These are phyloP conservation scores for Rubus parviflorus DNA, from an alignment of 306 rosid species.

Conservation along the genomic window DNA sequence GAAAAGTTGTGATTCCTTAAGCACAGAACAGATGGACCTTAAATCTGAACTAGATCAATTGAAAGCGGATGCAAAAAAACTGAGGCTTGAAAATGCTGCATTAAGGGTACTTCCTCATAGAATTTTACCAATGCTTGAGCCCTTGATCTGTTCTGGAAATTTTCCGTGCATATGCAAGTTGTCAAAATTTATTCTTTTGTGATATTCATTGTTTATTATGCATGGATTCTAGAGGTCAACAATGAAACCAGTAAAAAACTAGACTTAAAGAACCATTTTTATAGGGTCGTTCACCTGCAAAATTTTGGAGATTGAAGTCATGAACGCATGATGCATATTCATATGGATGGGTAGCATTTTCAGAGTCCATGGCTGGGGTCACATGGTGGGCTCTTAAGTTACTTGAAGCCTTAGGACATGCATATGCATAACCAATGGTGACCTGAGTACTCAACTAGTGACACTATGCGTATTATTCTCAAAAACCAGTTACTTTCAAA, in stretches of 20 bases:
- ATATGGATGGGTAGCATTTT: not conserved
- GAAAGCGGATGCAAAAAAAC: constrained; percentile 20
- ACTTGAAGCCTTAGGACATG: not conserved
- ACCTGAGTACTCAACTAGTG: not conserved
- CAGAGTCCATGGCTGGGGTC: not conserved
- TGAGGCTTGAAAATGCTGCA: constrained; percentile 36
- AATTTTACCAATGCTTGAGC: constrained; percentile 5
- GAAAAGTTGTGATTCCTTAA: constrained; percentile 27
- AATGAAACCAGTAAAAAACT: not conserved
- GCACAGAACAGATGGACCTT: constrained; percentile 26
- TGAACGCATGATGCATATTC: not conserved
- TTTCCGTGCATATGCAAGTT: not conserved
- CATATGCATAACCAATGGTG: not conserved
- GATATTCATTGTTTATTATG: not conserved
- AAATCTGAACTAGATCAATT: constrained; percentile 27
- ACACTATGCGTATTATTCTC: not conserved
- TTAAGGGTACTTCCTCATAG: constrained; percentile 28
- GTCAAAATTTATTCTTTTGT: not conserved
- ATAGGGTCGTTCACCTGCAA: not conserved
- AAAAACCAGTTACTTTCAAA: not conserved
- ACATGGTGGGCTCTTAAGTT: not conserved
- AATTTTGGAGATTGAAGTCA: not conserved
- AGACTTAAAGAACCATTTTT: not conserved
- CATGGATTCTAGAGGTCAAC: not conserved
- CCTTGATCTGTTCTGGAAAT: not conserved